These are phyloP conservation scores for Berberis vulgaris DNA, from an alignment of 164 flowering plant species.

Conservation along the genomic window DNA sequence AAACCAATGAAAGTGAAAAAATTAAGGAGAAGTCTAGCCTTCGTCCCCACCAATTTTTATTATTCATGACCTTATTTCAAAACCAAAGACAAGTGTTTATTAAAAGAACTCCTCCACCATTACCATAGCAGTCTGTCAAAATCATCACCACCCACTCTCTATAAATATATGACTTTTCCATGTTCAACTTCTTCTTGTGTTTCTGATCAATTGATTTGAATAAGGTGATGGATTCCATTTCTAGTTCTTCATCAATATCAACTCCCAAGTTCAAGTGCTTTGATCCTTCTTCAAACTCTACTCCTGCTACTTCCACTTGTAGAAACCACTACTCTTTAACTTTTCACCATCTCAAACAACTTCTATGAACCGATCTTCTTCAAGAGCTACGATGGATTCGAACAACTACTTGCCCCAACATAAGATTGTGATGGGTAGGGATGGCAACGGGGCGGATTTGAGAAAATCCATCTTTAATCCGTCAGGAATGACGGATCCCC, in stretches of 20 bases:
- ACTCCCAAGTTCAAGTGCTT: constrained; percentile 25
- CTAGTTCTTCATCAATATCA: constrained; percentile 15
- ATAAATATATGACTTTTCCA: too few species aligned
- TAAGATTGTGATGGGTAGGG: constrained; percentile 31
- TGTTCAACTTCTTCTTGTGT: too few species aligned
- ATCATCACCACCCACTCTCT: too few species aligned
- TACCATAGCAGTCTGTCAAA: too few species aligned
- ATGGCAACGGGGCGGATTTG: constrained; percentile 9
- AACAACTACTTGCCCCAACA: background rate
- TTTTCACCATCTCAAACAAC: background rate
- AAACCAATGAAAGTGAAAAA: too few species aligned
- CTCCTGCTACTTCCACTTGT: background rate
- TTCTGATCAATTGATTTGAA: background rate
- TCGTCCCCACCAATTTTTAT: too few species aligned
- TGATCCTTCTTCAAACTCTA: constrained; percentile 21
- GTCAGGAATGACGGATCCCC: too few species aligned
- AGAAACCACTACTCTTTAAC: background rate
- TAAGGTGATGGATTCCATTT: constrained; percentile 7
- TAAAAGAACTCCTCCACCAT: too few species aligned
- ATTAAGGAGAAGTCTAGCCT: too few species aligned
- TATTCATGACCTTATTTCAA: too few species aligned
- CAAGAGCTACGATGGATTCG: background rate
- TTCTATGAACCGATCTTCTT: constrained; percentile 1
- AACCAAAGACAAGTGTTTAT: too few species aligned
- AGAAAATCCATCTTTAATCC: too few species aligned